Evolutionary conservation across 768 basidiomycete species (phyloP).

Genomic region (Podaxis carcinomalis): DNA sequence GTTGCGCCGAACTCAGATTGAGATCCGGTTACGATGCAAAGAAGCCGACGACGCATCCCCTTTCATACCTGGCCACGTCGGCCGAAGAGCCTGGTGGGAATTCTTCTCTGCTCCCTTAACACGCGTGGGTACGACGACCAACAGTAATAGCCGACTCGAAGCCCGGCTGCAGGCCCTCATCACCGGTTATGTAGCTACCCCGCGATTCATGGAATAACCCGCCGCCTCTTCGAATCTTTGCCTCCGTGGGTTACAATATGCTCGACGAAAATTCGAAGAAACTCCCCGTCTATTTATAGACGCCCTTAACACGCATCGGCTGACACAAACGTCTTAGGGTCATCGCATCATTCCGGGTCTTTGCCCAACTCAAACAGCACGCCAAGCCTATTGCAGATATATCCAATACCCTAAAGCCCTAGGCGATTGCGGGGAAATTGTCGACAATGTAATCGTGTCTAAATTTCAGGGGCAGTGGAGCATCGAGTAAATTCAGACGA

Average conservation of each 20-base stretch:
- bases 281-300: not conserved
- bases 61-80: not conserved
- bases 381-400: too few species aligned
- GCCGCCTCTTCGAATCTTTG: not conserved
- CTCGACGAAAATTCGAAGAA: not conserved
- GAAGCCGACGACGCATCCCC: slow-evolving; percentile 4
- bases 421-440: not conserved
- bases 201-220: not conserved
- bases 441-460: not conserved
- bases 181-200: not conserved
- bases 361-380: too few species aligned
- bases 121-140: not conserved
- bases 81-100: slow-evolving; percentile 11
- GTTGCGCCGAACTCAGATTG: not conserved
- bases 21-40: slow-evolving; percentile 4
- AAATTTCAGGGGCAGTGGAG: not conserved
- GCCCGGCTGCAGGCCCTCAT: not conserved
- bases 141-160: not conserved
- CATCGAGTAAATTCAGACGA: not conserved
- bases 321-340: too few species aligned
- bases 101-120: not conserved
- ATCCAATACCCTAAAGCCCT: too few species aligned
- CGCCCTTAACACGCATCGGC: not conserved
- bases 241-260: not conserved
- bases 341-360: too few species aligned